Evolutionary conservation across 1,284 basidiomycete species (phyloP).

Genomic region (Tranzscheliella williamsii): DNA sequence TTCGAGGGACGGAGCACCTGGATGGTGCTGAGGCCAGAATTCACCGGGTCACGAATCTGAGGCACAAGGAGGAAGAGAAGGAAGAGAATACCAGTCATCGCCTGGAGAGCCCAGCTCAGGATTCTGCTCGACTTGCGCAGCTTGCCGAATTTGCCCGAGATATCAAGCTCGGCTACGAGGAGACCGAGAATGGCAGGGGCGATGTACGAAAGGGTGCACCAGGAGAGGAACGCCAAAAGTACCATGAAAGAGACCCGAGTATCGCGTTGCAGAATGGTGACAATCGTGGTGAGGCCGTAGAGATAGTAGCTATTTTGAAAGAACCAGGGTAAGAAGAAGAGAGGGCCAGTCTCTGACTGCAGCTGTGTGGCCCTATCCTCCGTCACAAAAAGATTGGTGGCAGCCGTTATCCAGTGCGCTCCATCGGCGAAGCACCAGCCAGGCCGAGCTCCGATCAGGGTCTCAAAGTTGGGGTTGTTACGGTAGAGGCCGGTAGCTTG

Average conservation of each 20-base stretch:
- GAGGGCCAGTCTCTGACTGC: conserved; percentile 9
- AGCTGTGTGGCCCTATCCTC: conserved; percentile 21
- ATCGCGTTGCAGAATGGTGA: conserved; percentile 19
- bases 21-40: conserved; percentile 14
- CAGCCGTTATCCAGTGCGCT: conserved; percentile 29
- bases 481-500: conserved; percentile 18
- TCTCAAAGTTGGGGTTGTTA: conserved; percentile 20
- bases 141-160: conserved; percentile 16
- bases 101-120: conserved; percentile 9
- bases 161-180: conserved; percentile 27
- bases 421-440: conserved; percentile 28
- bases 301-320: conserved; percentile 42
- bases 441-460: conserved; percentile 16
- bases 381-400: conserved; percentile 30
- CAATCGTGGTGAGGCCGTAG: conserved; percentile 25
- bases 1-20: conserved; percentile 22
- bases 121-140: conserved; percentile 4
- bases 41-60: conserved; percentile 16
- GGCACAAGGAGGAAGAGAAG: conserved; percentile 26
- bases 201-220: conserved; percentile 28
- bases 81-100: conserved; percentile 7
- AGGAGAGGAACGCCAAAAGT: conserved; percentile 19
- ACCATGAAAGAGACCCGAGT: conserved; percentile 21
- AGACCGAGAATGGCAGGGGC: conserved; percentile 25
- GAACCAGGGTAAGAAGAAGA: conserved; percentile 36